Conservation (phyloP, 495 filamentous ascomycete species). For the Aspergillus coremiiformis region DNA sequence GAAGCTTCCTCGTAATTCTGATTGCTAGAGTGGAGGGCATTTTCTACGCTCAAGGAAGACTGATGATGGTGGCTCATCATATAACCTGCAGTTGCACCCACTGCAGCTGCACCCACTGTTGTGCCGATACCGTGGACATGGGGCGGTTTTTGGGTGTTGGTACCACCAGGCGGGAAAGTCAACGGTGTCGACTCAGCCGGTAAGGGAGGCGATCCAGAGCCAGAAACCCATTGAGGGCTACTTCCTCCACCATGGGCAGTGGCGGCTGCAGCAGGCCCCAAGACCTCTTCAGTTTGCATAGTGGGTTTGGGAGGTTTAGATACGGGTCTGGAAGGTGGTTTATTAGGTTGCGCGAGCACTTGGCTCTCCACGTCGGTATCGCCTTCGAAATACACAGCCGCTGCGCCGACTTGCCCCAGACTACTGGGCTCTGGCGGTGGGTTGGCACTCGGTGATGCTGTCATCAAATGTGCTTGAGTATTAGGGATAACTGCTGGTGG, state of each 20-base stretch:
- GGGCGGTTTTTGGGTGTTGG: slow-evolving; percentile 19
- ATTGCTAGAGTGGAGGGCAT: slow-evolving; percentile 22
- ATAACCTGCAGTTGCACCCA: slow-evolving; percentile 45
- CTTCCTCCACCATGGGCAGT: slow-evolving; percentile 23
- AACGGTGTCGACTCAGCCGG: slow-evolving; percentile 10
- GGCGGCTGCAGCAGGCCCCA: slow-evolving; percentile 20
- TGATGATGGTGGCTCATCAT: slow-evolving; percentile 37
- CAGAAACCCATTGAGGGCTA: slow-evolving; percentile 13
- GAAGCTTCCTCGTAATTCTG: slow-evolving; percentile 28
- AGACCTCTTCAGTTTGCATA: slow-evolving; percentile 19
- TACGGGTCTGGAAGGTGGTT: slow-evolving; percentile 6
- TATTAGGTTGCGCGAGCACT: slow-evolving; percentile 6
- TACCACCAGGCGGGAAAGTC: slow-evolving; percentile 14
- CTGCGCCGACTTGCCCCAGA: slow-evolving; percentile 42
- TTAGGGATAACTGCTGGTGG: slow-evolving; percentile 49
- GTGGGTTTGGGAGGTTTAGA: slow-evolving; percentile 24
- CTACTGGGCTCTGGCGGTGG: slow-evolving; percentile 48
- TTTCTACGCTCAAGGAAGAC: slow-evolving; percentile 27
- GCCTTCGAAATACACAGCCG: slow-evolving; percentile 40
- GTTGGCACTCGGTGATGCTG: slow-evolving; percentile 39
- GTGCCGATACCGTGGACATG: slow-evolving; percentile 27
- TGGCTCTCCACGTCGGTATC: slow-evolving; percentile 13
- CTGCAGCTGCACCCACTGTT: slow-evolving; percentile 38
- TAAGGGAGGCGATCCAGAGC: slow-evolving; percentile 12
- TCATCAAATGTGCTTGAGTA: slow-evolving; percentile 41